Evolutionary conservation across 2,329 filamentous ascomycete species (phyloP).

Genomic region (Helotiales sp.): DNA sequence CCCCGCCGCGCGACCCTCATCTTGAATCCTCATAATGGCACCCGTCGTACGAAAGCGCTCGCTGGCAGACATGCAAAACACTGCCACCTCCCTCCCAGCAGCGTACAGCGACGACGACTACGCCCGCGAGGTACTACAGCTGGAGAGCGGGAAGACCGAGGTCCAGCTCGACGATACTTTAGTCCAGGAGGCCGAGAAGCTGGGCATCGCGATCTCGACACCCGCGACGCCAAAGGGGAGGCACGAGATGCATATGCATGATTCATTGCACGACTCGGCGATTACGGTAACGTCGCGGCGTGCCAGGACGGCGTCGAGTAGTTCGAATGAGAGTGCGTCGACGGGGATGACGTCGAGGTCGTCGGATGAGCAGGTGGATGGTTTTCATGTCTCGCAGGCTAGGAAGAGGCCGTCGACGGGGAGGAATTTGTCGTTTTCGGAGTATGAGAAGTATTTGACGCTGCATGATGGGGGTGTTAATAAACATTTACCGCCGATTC

Average conservation of each 20-base stretch:
- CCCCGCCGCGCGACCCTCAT: constrained; percentile 7
- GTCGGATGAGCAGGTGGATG: constrained; percentile 24
- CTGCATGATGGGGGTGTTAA: constrained; percentile 22
- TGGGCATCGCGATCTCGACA: constrained; percentile 31
- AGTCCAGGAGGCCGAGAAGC: constrained; percentile 26
- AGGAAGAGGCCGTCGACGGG: constrained; percentile 20
- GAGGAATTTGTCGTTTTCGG: constrained; percentile 32
- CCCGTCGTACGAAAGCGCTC: constrained; percentile 24
- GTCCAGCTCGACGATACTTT: constrained; percentile 26
- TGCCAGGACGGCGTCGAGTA: constrained; percentile 29
- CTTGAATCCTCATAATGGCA: constrained; percentile 20
- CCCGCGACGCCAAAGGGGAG: constrained; percentile 15
- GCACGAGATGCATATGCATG: constrained; percentile 13
- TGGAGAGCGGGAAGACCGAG: constrained; percentile 29
- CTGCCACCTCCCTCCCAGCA: constrained; percentile 9
- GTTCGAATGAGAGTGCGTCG: constrained; percentile 28
- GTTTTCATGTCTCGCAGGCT: constrained; percentile 1
- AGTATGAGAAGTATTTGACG: constrained; percentile 33
- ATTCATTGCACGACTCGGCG: constrained; percentile 28
- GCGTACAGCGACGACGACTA: constrained; percentile 33
- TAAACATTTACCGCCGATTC: constrained; percentile 17
- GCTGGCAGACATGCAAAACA: constrained; percentile 23
- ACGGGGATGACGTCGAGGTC: constrained; percentile 32
- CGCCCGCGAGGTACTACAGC: constrained; percentile 31
- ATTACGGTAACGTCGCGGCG: constrained; percentile 24